Evolutionary conservation across 495 filamentous ascomycete genomes (phyloP).

Genomic region (Neurospora sp.): DNA sequence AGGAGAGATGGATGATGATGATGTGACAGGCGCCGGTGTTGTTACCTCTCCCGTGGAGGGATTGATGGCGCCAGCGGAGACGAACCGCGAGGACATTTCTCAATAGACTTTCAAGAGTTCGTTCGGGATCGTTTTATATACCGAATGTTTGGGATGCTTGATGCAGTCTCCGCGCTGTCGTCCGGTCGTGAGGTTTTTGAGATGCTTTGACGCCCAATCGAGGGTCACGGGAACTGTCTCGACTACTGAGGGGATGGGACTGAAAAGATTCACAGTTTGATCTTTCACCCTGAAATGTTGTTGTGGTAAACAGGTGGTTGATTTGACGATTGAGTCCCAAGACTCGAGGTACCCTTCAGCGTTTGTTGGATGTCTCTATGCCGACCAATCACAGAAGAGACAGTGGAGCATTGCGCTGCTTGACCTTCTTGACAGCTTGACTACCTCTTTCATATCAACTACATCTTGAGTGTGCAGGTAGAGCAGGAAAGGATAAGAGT

Average conservation of each 20-base stretch:
- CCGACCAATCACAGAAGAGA: background rate
- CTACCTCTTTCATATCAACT: background rate
- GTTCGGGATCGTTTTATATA: background rate
- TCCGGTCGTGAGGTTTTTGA: background rate
- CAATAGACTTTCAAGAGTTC: background rate
- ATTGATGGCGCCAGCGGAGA: slow-evolving; percentile 72
- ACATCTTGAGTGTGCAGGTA: background rate
- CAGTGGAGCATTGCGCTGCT: background rate
- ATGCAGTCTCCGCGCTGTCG: background rate
- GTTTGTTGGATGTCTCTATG: background rate
- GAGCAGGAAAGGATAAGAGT: background rate
- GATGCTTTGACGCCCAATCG: background rate
- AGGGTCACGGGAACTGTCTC: background rate
- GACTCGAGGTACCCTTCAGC: background rate
- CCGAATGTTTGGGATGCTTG: background rate
- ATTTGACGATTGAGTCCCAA: background rate
- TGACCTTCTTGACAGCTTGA: background rate
- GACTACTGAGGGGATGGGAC: background rate
- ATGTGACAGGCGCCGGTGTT: background rate
- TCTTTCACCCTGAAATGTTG: background rate
- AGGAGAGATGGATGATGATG: background rate
- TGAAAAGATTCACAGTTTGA: background rate
- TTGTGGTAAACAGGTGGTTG: background rate
- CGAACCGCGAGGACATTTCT: slow-evolving; percentile 71
- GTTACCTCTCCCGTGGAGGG: slow-evolving; percentile 32